Evolutionary conservation across 371 early-diverging fungal genomes (phyloP).

Genomic region (Rhizomucor pusillus): DNA sequence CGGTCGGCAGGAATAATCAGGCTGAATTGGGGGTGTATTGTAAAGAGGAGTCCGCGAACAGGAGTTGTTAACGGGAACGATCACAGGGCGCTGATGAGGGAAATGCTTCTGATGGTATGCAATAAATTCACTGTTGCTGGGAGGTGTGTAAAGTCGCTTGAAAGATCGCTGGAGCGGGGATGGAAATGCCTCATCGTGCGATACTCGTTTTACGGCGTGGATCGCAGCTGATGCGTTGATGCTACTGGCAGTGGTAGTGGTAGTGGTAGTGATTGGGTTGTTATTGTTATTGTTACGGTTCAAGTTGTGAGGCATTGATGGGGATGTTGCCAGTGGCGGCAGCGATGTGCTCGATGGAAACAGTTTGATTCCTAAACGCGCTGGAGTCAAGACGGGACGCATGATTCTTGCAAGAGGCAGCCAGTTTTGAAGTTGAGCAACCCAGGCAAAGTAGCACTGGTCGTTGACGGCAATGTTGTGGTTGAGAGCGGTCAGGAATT

Average conservation of each 20-base stretch:
- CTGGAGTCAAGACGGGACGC: conserved; percentile 15
- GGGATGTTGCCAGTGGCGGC: conserved; percentile 7
- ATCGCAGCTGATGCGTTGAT: too few relatives aligned
- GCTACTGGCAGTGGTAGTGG: neutral
- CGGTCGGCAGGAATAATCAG: conserved; percentile 30
- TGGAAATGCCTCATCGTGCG: too few relatives aligned
- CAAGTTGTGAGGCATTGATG: conserved; percentile 14
- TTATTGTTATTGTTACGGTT: conserved; percentile 4
- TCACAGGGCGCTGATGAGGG: too few relatives aligned
- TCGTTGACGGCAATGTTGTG: conserved; percentile 45
- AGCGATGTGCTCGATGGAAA: conserved; percentile 2
- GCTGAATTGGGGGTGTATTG: too few relatives aligned
- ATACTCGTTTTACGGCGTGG: too few relatives aligned
- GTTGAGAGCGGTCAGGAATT: conserved; percentile 62
- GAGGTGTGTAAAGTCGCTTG: too few relatives aligned
- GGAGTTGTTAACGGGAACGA: too few relatives aligned
- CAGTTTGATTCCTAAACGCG: too few relatives aligned
- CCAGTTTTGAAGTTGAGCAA: conserved; percentile 30
- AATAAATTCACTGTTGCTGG: too few relatives aligned
- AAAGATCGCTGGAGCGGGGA: too few relatives aligned
- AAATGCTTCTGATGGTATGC: too few relatives aligned
- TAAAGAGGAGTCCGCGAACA: too few relatives aligned
- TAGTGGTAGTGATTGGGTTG: conserved; percentile 6
- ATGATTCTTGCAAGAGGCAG: conserved; percentile 3
- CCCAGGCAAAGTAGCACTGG: conserved; percentile 41